These are phyloP conservation scores for Sporothrix globosa DNA, from an alignment of 2,329 filamentous ascomycete species.

Conservation along the genomic window DNA sequence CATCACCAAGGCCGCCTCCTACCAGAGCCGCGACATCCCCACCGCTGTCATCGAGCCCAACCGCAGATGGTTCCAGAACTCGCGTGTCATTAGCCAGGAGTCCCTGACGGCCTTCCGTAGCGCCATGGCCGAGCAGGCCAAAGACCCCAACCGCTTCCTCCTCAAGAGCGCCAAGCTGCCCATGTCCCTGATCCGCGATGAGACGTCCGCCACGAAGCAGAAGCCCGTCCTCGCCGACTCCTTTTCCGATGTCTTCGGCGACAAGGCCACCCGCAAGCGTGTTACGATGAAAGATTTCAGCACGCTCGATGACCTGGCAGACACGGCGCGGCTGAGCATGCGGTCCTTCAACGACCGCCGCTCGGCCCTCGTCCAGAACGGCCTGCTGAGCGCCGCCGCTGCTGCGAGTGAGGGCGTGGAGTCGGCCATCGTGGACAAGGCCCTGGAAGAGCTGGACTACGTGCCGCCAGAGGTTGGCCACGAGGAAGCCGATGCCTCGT, in stretches of 20 bases:
- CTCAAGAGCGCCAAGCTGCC: conserved; percentile 96
- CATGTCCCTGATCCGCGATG: conserved; percentile 88
- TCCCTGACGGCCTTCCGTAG: conserved; percentile 71
- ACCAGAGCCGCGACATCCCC: conserved; percentile 75
- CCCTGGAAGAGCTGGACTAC: conserved; percentile 50
- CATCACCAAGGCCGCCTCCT: conserved; percentile 65
- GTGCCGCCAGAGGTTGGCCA: conserved; percentile 33
- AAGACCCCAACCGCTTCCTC: conserved; percentile 91
- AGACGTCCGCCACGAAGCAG: conserved; percentile 66
- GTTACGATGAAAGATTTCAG: conserved; percentile 70
- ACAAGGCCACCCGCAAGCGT: conserved; percentile 89
- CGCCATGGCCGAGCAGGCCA: conserved; percentile 86
- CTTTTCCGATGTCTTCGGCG: conserved; percentile 87
- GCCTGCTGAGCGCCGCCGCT: conserved; percentile 58
- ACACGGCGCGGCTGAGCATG: conserved; percentile 77
- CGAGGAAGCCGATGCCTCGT: conserved; percentile 44
- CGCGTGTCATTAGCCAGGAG: conserved; percentile 85
- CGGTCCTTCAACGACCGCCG: conserved; percentile 78
- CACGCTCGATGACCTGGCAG: conserved; percentile 79
- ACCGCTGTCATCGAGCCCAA: conserved; percentile 91
- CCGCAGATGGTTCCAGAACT: conserved; percentile 97
- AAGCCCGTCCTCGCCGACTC: conserved; percentile 50
- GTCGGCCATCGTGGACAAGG: conserved; percentile 5
- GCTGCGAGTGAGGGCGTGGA: conserved; percentile 63
- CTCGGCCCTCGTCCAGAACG: conserved; percentile 65